phyloP scores from a whole-genome alignment of 805 yeast genomes.

The Zygosaccharomyces rouxii region DNA sequence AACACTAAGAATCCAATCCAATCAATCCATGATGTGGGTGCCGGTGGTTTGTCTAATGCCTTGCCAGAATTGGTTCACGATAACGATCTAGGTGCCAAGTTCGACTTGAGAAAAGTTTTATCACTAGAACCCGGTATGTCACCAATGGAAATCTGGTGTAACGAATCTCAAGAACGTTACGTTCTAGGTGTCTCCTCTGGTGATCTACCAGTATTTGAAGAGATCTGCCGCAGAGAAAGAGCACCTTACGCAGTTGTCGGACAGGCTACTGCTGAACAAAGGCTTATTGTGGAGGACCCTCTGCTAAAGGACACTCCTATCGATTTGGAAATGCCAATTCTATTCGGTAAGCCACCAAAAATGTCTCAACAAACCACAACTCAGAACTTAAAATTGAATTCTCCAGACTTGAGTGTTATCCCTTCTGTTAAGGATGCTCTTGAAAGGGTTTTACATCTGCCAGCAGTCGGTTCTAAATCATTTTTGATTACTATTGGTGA shows the following conservation, averaged over 20 bases:
- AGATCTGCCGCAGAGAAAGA: constrained; percentile 89
- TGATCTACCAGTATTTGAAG: constrained; percentile 65
- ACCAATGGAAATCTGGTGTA: constrained; percentile 99
- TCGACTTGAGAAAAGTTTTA: constrained; percentile 85
- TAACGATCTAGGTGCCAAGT: constrained; percentile 89
- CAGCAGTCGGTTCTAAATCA: constrained; percentile 91
- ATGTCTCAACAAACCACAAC: constrained; percentile 75
- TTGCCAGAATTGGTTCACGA: constrained; percentile 97
- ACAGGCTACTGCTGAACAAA: constrained; percentile 80
- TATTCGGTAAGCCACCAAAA: constrained; percentile 97
- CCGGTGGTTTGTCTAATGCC: constrained; percentile 97
- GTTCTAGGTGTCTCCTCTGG: constrained; percentile 87
- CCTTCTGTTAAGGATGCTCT: constrained; percentile 59
- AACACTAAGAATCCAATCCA: constrained; percentile 79
- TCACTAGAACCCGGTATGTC: constrained; percentile 97
- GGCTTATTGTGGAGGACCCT: constrained; percentile 75
- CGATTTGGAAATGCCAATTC: constrained; percentile 89
- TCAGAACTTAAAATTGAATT: constrained; percentile 48
- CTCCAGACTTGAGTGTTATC: constrained; percentile 35
- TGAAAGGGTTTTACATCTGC: constrained; percentile 77
- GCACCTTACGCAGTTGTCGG: constrained; percentile 97
- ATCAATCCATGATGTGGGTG: constrained; percentile 98
- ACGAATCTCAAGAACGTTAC: constrained; percentile 97
- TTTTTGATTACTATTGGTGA: constrained; percentile 98
- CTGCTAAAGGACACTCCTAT: constrained; percentile 80